phyloP scores from a whole-genome alignment of 2,329 filamentous ascomycete genomes.

The Fonsecaea erecta region DNA sequence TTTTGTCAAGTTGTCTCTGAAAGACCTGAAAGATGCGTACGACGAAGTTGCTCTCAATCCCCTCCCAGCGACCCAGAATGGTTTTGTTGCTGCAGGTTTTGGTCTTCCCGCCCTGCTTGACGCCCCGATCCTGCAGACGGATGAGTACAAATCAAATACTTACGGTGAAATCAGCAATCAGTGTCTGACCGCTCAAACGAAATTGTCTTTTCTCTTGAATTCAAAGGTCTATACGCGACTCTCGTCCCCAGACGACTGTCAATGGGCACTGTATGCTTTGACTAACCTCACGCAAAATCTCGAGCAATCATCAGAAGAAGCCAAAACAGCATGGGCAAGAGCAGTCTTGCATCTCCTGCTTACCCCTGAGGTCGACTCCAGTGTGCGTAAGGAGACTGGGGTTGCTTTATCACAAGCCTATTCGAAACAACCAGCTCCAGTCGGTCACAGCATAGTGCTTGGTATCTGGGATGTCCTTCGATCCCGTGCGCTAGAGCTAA shows the following conservation, averaged over 20 bases:
- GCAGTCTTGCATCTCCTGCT: slow-evolving; percentile 79
- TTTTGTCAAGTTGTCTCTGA: slow-evolving; percentile 57
- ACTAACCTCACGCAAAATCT: slow-evolving; percentile 63
- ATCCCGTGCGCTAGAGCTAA: slow-evolving; percentile 42
- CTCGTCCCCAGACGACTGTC: slow-evolving; percentile 72
- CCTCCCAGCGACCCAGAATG: slow-evolving; percentile 76
- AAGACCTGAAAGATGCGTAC: slow-evolving; percentile 67
- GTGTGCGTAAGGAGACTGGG: slow-evolving; percentile 67
- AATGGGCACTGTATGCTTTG: slow-evolving; percentile 76
- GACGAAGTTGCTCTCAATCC: slow-evolving; percentile 80
- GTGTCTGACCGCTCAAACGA: slow-evolving; percentile 68
- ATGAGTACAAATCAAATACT: slow-evolving; percentile 43
- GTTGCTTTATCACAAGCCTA: slow-evolving; percentile 69
- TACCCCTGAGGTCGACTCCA: slow-evolving; percentile 63
- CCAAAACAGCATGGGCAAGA: slow-evolving; percentile 78
- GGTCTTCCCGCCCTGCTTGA: slow-evolving; percentile 46
- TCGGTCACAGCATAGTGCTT: slow-evolving; percentile 67
- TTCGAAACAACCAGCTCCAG: slow-evolving; percentile 58
- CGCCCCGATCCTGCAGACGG: slow-evolving; percentile 38
- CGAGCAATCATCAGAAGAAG: slow-evolving; percentile 54
- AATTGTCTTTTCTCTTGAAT: slow-evolving; percentile 85
- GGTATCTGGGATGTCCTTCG: slow-evolving; percentile 83
- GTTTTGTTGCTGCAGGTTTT: slow-evolving; percentile 78
- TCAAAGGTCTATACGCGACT: slow-evolving; percentile 84
- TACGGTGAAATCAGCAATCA: slow-evolving; percentile 38